These are phyloP conservation scores for Macrocystidia cucumis DNA, from an alignment of 1,284 basidiomycete genomes.

Conservation along the genomic window DNA sequence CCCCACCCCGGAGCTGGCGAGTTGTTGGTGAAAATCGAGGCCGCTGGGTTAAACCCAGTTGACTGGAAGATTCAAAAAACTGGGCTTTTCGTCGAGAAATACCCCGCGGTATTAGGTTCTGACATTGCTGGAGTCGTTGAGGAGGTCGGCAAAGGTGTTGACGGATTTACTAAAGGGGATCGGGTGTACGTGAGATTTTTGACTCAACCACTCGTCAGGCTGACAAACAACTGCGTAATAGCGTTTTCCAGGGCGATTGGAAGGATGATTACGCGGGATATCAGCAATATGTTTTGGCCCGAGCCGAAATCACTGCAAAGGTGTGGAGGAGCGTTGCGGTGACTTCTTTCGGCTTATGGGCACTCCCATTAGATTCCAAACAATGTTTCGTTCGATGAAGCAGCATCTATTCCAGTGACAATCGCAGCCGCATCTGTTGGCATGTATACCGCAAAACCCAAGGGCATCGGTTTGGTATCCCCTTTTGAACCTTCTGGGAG, in stretches of 20 bases:
- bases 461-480: constrained; percentile 13
- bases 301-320: neutral
- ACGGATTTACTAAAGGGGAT: constrained; percentile 44
- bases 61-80: constrained; percentile 35
- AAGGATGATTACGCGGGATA: neutral
- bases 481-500: constrained; percentile 10
- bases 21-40: constrained; percentile 33
- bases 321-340: neutral
- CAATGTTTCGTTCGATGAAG: constrained; percentile 21
- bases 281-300: neutral
- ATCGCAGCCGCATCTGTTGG: constrained; percentile 18
- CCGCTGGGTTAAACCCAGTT: constrained; percentile 38
- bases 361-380: constrained; percentile 25
- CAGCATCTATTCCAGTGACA: constrained; percentile 20
- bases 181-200: constrained; percentile 51
- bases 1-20: constrained; percentile 31
- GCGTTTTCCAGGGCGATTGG: too few relatives aligned
- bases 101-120: constrained; percentile 40
- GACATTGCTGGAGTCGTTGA: constrained; percentile 54
- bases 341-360: neutral
- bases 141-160: constrained; percentile 43
- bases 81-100: constrained; percentile 16
- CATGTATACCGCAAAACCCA: constrained; percentile 15
- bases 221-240: neutral
- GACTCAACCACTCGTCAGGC: too few relatives aligned